Base-by-base conservation (phyloP, 1,139 yeast genomes). In the Debaryomyces nepalensis region DNA sequence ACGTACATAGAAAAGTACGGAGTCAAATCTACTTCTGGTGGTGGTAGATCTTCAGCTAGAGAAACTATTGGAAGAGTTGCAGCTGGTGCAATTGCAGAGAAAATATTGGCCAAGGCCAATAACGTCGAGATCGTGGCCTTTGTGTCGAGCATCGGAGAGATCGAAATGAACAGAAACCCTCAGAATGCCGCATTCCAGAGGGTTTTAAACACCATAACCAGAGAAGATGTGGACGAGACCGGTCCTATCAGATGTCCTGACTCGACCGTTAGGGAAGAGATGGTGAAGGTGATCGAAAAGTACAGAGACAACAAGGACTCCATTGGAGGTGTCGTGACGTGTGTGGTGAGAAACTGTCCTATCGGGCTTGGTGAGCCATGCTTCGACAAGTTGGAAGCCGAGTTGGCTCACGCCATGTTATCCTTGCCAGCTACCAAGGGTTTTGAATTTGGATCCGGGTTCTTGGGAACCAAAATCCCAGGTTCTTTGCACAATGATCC, bases 1-100 rank as follows among this genome's bases (percentile, higher is more conserved):
- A 93, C 99, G 18, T 93, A 93, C 68, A 76, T 88, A 58, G 77
- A 80, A 52, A 93, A 93, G 68, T 93, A 93, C 69, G 97, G 97
- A 27, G 77, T 82, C 57, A 91, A 93, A 70, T 95, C 97, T 8
- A 80, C 96, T 5, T 85, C 95, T 35, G 99, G 99, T 41, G 99
- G 99, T 57, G 99, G 99, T 49, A 82, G 99, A 62, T 87, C 97
- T 16, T 84, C 95, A 33, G 99, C 99, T 9, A 82, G 99, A 67
- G 99, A 93, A 68, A 93, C 99, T 39, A 93, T 95, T 55, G 99
- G 98, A 42, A 80, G 99, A 64, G 99, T 93, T 41, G 99, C 99
- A 39, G 99, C 98, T 10, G 98, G 98, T 53, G 98, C 97, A 45
- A 84, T 93, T 65, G 99, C 99, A 34, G 99, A 93, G 65, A 91